Evolutionary conservation across 75 land plant species (phyloP), one percentile per base, ranked within the genome.

Genomic region (Pinus taeda): DNA sequence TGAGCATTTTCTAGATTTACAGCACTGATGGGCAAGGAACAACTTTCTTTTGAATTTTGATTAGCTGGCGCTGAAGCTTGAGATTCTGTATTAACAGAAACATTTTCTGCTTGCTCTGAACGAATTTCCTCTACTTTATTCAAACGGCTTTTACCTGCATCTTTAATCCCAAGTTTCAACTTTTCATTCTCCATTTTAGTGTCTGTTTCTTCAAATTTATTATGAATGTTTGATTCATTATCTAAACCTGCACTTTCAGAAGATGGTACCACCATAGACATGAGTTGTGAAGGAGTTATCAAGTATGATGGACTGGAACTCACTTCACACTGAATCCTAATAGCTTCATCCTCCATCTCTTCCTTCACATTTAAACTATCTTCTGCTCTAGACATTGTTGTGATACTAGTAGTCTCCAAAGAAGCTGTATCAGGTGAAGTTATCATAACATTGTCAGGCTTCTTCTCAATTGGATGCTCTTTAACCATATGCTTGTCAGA

Each of bases 201-300:
- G 63, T 70, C 62, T 29, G 76, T 76, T 74, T 87, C 91, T 62
- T 86, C 89, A 65, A 83, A 49, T 58, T 79, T 86, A 14, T 56
- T 73, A 55, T 53, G 33, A 3, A 80, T 80, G 42, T 29, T 77
- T 39, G 76, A 81, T 14, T 71, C 84, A 36, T 86, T 81, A 39
- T 36, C 74, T 22, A 75, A 39, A 33, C 24, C 61, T 14, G 36
- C 77, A 67, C 37, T 75, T 36, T 86, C 82, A 60, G 86, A 60
- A 15, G 58, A 83, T 21, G 83, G 75, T 61, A 66, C 80, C 30
- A 85, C 87, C 76, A 80, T 89, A 30, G 83, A 83, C 77, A 94
- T 77, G 26, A 93, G 88, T 79, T 97, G 96, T 21, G 88, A 91
- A 26, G 99, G 98, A 65, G 93, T 97, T 59, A 93, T 80, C 71